Base-by-base conservation (phyloP, 2,329 filamentous ascomycete genomes). In the Helminthosporium solani region DNA sequence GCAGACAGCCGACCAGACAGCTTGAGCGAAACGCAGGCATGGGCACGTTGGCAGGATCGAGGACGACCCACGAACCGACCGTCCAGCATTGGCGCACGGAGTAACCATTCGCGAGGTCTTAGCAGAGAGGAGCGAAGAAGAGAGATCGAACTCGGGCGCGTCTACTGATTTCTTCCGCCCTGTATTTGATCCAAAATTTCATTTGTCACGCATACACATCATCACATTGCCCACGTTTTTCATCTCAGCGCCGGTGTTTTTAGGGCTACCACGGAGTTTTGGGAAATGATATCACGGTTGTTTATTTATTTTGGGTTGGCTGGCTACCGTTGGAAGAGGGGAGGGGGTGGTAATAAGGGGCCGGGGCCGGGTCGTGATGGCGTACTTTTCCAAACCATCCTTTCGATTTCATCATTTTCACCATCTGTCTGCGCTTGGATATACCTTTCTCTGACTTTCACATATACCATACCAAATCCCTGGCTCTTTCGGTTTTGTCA, bases 61-160 rank as follows among this genome's bases (percentile, higher is more conserved):
- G 63, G 66, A 4, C 51, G 61, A 16, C 59, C 56, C 23, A 42
- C 58, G 14, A 53, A 60, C 7, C 59, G 65, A 14, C 63, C 62
- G 1, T 42, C 54, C 1, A 65, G 60, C 42, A 52, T 50, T n/a
- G 59, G 54, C 38, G 52, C 46, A 3, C 37, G 47, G 9, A 66
- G 62, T 44, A 62, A 37, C 18, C 66, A 70, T 33, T 31, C 64
- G 16, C 53, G 69, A 43, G 64, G 54, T 7, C 40, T 68, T 30
- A 71, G 69, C 37, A 60, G 68, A n/a, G 70, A 69, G 41, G 66
- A 71, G 50, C 54, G 72, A 42, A 60, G 71, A 53, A 46, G 66
- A 40, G 70, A 74, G 53, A 74, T 74, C 46, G 72, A 74, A 52
- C 47, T 70, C 40, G 70, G 70, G 8, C 46, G 40, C 15, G 33